Percentiles rank a stretch among this genome's conserved stretches.
These are phyloP conservation scores for Aureobasidium sp. DNA, from an alignment of 2,329 filamentous ascomycete species.

Conservation along the genomic window DNA sequence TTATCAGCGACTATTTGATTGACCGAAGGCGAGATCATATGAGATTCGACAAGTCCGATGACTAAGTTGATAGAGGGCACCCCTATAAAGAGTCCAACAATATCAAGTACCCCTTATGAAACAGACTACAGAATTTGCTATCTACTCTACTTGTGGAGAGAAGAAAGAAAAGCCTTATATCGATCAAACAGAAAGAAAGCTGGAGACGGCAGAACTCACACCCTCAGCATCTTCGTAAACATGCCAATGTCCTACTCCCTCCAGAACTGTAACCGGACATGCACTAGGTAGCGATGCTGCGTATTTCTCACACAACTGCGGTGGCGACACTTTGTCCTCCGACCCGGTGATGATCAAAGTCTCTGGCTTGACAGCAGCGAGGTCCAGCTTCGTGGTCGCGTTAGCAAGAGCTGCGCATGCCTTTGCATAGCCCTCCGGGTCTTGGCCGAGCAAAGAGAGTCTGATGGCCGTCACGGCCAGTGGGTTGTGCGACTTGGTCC, in stretches of 20 bases:
- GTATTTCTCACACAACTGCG: constrained; percentile 28
- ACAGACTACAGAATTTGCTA: no score
- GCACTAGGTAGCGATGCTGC: constrained; percentile 19
- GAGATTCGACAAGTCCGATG: no score
- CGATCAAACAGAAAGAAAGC: no score
- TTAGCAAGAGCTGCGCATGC: constrained; percentile 41
- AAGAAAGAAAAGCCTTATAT: no score
- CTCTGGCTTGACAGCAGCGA: constrained; percentile 26
- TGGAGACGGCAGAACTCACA: no score
- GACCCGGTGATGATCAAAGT: constrained; percentile 38
- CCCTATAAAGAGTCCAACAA: no score
- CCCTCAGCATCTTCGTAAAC: constrained; percentile 39
- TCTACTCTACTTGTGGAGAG: no score
- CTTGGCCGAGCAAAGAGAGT: constrained; percentile 38
- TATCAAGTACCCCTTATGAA: no score
- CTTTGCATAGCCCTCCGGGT: constrained; percentile 49
- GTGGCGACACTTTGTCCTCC: constrained; percentile 38
- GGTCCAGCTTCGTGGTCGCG: constrained; percentile 23
- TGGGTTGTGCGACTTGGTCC: constrained; percentile 30
- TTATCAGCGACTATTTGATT: no score
- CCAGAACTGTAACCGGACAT: constrained; percentile 27
- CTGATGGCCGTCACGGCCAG: constrained; percentile 35
- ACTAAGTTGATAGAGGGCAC: no score
- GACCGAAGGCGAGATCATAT: no score
- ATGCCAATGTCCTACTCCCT: constrained; percentile 44